Evolutionary conservation across 2,329 filamentous ascomycete species (phyloP).

Genomic region (Lachnellula hyalina): DNA sequence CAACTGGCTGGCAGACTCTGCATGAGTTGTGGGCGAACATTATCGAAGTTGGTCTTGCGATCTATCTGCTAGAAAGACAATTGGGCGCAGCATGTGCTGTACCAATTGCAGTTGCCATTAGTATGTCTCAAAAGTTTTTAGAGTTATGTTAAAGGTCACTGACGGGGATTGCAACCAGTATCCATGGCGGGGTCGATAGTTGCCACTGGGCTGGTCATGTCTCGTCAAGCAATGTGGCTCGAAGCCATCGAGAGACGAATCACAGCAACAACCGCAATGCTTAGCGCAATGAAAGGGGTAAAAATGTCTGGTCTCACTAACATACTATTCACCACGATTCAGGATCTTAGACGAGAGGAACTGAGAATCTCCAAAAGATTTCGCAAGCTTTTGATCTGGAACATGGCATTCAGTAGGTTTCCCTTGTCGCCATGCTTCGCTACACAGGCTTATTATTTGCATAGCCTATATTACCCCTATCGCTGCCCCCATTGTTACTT

Average conservation of each 20-base stretch:
- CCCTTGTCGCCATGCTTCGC: not conserved
- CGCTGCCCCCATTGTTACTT: conserved; percentile 10
- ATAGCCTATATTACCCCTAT: conserved; percentile 8
- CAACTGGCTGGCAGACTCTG: conserved; percentile 23
- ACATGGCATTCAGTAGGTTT: conserved; percentile 6
- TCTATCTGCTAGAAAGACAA: conserved; percentile 34
- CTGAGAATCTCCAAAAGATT: conserved; percentile 13
- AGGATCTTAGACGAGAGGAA: conserved; percentile 20
- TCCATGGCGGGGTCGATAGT: not conserved
- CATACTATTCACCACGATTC: conserved; percentile 30
- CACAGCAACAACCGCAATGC: conserved; percentile 36
- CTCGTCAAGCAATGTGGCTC: conserved; percentile 33
- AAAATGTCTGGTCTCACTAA: conserved; percentile 40
- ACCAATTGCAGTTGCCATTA: conserved; percentile 6
- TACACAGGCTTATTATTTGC: not conserved
- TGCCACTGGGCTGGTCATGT: conserved; percentile 10
- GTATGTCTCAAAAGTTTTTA: conserved; percentile 6
- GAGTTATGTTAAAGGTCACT: conserved; percentile 4
- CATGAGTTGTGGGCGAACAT: conserved; percentile 37
- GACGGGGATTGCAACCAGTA: not conserved
- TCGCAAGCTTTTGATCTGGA: conserved; percentile 7
- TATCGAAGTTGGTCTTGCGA: conserved; percentile 35
- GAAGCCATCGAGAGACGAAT: conserved; percentile 38
- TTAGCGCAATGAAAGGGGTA: conserved; percentile 39
- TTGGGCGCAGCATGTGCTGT: conserved; percentile 20